Conservation (phyloP, 352 stramenopile genomes). For the Paralagenidium karlingii region DNA sequence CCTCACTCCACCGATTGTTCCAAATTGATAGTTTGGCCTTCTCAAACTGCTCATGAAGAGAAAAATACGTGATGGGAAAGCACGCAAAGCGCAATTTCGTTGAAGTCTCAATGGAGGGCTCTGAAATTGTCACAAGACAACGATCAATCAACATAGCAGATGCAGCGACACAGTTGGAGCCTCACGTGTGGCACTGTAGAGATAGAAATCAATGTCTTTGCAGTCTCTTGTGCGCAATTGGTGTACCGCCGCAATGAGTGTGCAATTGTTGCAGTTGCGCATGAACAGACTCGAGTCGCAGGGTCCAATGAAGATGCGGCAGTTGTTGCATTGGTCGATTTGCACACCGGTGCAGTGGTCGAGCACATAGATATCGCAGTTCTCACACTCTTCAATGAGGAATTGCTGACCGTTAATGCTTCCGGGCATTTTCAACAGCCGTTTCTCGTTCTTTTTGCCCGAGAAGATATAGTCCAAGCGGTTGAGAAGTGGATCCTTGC, state of each 20-base stretch:
- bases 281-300: constrained; percentile 64
- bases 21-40: constrained; percentile 56
- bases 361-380: constrained; percentile 67
- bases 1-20: constrained; percentile 79
- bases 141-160: background rate
- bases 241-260: constrained; percentile 45
- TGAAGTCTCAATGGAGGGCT: constrained; percentile 62
- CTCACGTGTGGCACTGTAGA: constrained; percentile 48
- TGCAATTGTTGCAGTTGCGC: constrained; percentile 46
- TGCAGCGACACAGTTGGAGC: background rate
- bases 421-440: constrained; percentile 39
- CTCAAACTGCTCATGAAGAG: constrained; percentile 50
- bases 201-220: constrained; percentile 34
- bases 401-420: constrained; percentile 71
- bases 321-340: constrained; percentile 58
- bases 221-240: constrained; percentile 69
- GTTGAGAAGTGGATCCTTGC: constrained; percentile 46
- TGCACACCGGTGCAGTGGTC: constrained; percentile 68
- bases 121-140: constrained; percentile 9
- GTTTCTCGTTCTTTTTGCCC: constrained; percentile 18
- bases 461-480: constrained; percentile 60
- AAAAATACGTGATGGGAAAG: constrained; percentile 57
- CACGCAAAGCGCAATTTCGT: constrained; percentile 40
- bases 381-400: constrained; percentile 51
- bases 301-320: constrained; percentile 51